Evolutionary conservation across 208 protist species (phyloP), one percentile per base, ranked within the genome.

Genomic region (Trypanosoma boissoni): DNA sequence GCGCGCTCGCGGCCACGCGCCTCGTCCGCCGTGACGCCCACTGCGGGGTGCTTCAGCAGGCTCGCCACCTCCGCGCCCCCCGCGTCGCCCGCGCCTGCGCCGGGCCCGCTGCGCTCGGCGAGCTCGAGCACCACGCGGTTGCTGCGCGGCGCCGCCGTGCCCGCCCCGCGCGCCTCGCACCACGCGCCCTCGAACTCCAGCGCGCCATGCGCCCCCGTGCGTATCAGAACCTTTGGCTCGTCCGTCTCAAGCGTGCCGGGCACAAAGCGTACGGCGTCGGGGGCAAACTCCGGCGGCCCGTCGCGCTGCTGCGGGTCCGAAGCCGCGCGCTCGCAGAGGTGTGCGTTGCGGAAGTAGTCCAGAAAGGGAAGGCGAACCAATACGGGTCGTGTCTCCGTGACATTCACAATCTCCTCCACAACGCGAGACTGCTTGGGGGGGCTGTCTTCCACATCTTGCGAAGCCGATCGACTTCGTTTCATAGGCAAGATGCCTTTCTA

Each of bases 291-390:
- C 24, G 23, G 6, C n/a, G 12, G 21, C 14, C 26, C 2, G 2
- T 8, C 20, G 14, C 23, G 27, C 16, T 7, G 45, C 44, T 8
- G 24, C 20, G 24, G n/a, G 32, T n/a, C n/a, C n/a, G n/a, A n/a
- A n/a, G n/a, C n/a, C n/a, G n/a, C n/a, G n/a, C n/a, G n/a, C 51
- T 94, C 87, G 59, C 87, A 94, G 3, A 94, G n/a, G 53, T 84
- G 74, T 5, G 86, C 83, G 42, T 88, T 66, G 0, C 68, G 54
- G 55, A 94, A 94, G 39, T 82, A 91, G 56, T 94, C 87, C 36
- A 91, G 83, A 72, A 72, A 91, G 0, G 87, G 87, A 39, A 94
- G 77, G 2, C 87, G 87, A 16, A 94, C 44, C 9, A 94, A 69
- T 7, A 94, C 55, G 21, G 64, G 42, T 2, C 65, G 31, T 1